A percentile compares a stretch with the other conserved stretches of the same genome.
Evolutionary conservation across 495 filamentous ascomycete genomes (phyloP).

Genomic region (Lasiosphaeris hirsuta): DNA sequence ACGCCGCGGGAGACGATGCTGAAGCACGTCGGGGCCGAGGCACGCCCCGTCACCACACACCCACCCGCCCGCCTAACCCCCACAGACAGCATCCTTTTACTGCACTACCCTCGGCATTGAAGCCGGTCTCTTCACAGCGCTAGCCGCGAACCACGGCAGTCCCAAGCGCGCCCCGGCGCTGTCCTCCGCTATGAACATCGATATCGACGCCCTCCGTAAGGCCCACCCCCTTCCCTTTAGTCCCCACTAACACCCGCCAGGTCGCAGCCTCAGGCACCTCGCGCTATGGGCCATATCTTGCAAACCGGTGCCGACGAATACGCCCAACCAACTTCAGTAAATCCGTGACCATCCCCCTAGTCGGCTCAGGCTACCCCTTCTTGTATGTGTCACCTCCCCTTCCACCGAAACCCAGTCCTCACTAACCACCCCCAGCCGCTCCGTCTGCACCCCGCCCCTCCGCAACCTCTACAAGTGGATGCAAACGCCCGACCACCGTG

Average conservation of each 20-base stretch:
- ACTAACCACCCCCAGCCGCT: slow-evolving; percentile 15
- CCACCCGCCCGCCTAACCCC: background rate
- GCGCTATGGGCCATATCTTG: slow-evolving; percentile 47
- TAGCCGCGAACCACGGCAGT: slow-evolving; percentile 12
- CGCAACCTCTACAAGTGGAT: slow-evolving; percentile 21
- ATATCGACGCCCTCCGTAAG: slow-evolving; percentile 17
- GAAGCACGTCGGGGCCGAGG: slow-evolving; percentile 33
- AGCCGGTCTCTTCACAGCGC: slow-evolving; percentile 15
- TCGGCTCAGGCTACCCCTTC: slow-evolving; percentile 26
- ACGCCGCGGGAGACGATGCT: slow-evolving; percentile 37
- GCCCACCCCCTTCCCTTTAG: background rate
- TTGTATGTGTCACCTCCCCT: slow-evolving; percentile 26
- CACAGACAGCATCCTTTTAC: slow-evolving; percentile 15
- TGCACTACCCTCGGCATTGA: slow-evolving; percentile 14
- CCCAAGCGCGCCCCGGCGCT: slow-evolving; percentile 17
- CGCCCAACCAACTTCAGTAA: slow-evolving; percentile 42
- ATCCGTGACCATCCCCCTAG: slow-evolving; percentile 33
- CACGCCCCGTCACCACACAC: background rate
- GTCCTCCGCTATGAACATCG: slow-evolving; percentile 10
- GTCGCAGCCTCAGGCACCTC: slow-evolving; percentile 46
- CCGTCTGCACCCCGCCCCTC: slow-evolving; percentile 17
- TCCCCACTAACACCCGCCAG: background rate
- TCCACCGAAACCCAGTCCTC: slow-evolving; percentile 16
- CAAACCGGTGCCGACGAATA: slow-evolving; percentile 47
- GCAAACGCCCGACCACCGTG: slow-evolving; percentile 21